Evolutionary conservation across 2,329 filamentous ascomycete genomes (phyloP).

Genomic region (Cercospora sesami): DNA sequence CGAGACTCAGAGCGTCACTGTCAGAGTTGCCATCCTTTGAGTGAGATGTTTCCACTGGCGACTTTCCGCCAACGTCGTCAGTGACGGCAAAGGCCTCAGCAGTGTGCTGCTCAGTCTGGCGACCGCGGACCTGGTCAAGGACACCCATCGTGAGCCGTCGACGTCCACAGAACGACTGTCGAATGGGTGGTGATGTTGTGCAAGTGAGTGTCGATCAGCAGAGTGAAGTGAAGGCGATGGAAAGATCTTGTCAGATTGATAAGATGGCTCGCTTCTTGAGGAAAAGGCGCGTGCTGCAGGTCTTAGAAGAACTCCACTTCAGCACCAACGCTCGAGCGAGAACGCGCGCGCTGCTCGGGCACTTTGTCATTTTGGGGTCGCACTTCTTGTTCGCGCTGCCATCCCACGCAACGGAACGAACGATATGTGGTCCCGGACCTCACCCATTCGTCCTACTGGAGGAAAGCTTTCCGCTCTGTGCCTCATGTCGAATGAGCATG

Average conservation of each 20-base stretch:
- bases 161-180: background rate
- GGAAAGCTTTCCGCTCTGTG: background rate
- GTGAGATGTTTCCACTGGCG: background rate
- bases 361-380: background rate
- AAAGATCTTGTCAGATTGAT: constrained; percentile 15
- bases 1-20: constrained; percentile 33
- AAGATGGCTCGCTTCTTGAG: constrained; percentile 2
- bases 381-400: background rate
- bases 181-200: background rate
- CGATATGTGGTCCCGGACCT: background rate
- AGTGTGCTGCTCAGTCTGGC: constrained; percentile 17
- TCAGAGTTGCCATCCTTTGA: background rate
- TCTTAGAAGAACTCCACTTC: background rate
- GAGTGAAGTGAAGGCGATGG: background rate
- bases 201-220: background rate
- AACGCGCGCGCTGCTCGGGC: background rate
- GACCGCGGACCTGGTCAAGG: constrained; percentile 19
- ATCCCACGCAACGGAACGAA: background rate
- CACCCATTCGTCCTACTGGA: background rate
- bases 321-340: background rate
- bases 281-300: background rate
- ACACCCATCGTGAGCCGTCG: constrained; percentile 15
- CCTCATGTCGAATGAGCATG: background rate
- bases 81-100: constrained; percentile 6
- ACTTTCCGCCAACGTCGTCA: constrained; percentile 11